Base-by-base conservation (phyloP, 805 yeast species). In the Saccharomycopsis vini region DNA sequence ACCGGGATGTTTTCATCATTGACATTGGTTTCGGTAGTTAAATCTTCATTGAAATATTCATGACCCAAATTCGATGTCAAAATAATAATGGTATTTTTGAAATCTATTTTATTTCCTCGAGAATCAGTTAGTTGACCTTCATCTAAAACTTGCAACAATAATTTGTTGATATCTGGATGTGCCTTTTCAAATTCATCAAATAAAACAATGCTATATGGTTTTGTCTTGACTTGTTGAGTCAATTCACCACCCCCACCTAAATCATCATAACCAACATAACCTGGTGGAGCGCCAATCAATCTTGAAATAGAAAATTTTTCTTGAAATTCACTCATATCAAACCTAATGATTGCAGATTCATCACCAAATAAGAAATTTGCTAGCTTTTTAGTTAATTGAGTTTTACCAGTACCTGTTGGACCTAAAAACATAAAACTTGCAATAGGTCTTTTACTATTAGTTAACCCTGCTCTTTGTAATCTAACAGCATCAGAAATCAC, bases 321-420 rank as follows among this genome's bases (percentile, higher is more conserved):
- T 64, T 90, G 97, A 62, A 92, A 90, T 61, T 90, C 98, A 18
- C 95, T 85, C 98, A 92, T 92, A 62, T 90, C 98, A 60, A 90
- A 90, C 54, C 98, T 71, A 20, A 89, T 77, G 29, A 90, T 88
- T 7, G 95, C 77, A 36, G 77, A 71, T 56, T 85, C 87, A 60
- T 90, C 90, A 57, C 88, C 92, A 63, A 92, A 92, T 54, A 90
- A 63, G 55, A 92, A 92, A 54, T 87, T 88, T 2, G 97, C 95
- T 45, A 90, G 71, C 0, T 94, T 80, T 61, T 92, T 90, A 5
- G 97, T 89, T 42, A 92, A 71, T 62, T 92, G 97, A 0, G 98
- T 92, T 63, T 90, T 90, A 66, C 98, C 98, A 0, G 97, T 90
- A 66, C 98, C 98, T 0, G 98, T 92, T 43, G 98, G 97, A 19